Percentiles rank a stretch among this genome's conserved stretches.
phyloP scores from a whole-genome alignment of 2,329 filamentous ascomycete genomes.

The Grosmannia serpens region DNA sequence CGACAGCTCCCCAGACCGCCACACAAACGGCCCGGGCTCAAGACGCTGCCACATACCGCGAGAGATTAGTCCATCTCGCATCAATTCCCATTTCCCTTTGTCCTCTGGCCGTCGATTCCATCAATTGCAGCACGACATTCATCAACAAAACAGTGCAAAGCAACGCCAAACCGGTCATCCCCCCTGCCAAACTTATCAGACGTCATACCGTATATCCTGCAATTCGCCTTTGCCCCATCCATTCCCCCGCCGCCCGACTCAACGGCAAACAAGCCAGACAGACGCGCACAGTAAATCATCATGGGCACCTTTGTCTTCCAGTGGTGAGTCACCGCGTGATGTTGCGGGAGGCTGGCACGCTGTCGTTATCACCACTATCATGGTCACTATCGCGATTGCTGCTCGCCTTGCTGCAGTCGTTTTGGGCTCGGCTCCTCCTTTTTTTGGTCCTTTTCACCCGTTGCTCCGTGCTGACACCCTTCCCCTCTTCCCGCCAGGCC shows the following conservation, averaged over 20 bases:
- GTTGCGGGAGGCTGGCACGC: neutral
- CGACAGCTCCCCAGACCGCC: neutral
- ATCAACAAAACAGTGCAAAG: neutral
- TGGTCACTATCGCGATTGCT: neutral
- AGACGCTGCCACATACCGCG: neutral
- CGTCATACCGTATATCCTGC: neutral
- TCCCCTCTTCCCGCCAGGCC: slow-evolving; percentile 44
- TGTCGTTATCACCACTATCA: neutral
- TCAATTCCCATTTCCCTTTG: neutral
- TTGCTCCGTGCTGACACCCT: neutral
- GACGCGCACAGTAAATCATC: neutral
- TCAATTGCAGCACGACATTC: neutral
- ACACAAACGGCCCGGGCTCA: neutral
- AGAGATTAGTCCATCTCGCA: neutral
- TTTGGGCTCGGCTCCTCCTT: too few species aligned
- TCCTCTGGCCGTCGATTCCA: neutral
- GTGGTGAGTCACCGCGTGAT: slow-evolving; percentile 41
- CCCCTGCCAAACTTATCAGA: neutral
- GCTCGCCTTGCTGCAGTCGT: neutral
- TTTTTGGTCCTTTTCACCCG: too few species aligned
- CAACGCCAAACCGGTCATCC: neutral
- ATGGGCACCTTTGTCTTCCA: slow-evolving; percentile 62
- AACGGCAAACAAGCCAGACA: neutral
- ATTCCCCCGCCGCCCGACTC: neutral
- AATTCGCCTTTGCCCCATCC: neutral